A percentile compares a stretch with the other conserved stretches of the same genome.
Conservation (phyloP, 2,329 filamentous ascomycete species). For the Rutstroemia sydowiana region DNA sequence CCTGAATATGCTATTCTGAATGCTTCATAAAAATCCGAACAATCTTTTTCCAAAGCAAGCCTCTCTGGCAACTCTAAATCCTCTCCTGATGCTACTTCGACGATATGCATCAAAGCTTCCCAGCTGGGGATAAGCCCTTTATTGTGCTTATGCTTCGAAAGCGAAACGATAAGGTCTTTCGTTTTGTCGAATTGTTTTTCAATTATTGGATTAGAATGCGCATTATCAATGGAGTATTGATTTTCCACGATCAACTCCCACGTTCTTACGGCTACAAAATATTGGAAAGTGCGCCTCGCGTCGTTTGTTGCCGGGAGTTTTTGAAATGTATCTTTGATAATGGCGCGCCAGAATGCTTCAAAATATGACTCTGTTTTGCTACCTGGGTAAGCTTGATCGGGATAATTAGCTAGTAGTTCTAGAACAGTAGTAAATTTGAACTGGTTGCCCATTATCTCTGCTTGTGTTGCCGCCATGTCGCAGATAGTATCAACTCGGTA, state of each 20-base stretch:
- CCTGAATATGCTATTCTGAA: conserved; percentile 10
- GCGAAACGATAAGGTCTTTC: background rate
- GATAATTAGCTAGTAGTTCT: background rate
- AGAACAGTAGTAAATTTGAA: conserved; percentile 1
- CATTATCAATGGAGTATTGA: background rate
- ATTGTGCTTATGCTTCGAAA: background rate
- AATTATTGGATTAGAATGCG: background rate
- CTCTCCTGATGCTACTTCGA: background rate
- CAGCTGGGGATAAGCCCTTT: background rate
- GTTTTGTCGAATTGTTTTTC: background rate
- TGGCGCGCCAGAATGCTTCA: conserved; percentile 13
- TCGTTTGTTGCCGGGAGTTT: background rate
- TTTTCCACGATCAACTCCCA: background rate
- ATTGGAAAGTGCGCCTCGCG: background rate
- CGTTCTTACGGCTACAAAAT: conserved; percentile 3
- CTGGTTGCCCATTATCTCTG: conserved; percentile 5
- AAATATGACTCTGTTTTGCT: background rate
- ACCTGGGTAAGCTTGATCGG: background rate
- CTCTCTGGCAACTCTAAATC: background rate
- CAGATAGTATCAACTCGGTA: conserved; percentile 1
- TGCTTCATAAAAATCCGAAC: conserved; percentile 4
- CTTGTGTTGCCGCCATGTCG: background rate
- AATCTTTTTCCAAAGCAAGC: background rate
- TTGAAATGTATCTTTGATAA: conserved; percentile 13
- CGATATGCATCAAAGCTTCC: background rate